Evolutionary conservation across 1,284 basidiomycete genomes (phyloP).

Genomic region (Inonotus hispidus): DNA sequence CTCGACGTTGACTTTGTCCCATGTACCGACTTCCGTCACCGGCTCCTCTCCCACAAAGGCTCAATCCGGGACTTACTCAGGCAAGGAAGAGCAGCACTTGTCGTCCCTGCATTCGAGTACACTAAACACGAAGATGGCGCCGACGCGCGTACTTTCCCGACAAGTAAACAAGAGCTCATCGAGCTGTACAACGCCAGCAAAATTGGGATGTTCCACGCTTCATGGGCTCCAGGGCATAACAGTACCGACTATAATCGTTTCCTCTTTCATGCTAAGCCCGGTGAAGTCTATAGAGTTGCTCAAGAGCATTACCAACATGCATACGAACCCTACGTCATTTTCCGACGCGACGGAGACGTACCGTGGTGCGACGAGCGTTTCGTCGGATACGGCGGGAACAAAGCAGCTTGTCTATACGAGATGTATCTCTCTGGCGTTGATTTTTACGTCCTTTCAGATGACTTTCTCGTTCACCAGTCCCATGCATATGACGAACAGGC

Average conservation of each 20-base stretch:
- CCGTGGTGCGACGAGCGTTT: constrained; percentile 83
- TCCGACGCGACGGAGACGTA: constrained; percentile 52
- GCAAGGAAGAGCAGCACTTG: constrained; percentile 58
- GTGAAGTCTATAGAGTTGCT: constrained; percentile 68
- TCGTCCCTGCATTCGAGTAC: constrained; percentile 79
- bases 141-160: constrained; percentile 55
- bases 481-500: constrained; percentile 75
- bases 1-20: constrained; percentile 82
- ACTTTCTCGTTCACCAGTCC: constrained; percentile 82
- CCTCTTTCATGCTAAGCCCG: constrained; percentile 49
- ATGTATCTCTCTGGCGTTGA: constrained; percentile 64
- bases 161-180: constrained; percentile 59
- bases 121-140: constrained; percentile 54
- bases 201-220: constrained; percentile 70
- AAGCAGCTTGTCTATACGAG: constrained; percentile 62
- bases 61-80: constrained; percentile 36
- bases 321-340: constrained; percentile 82
- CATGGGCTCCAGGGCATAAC: constrained; percentile 75
- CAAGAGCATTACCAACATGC: constrained; percentile 58
- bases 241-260: constrained; percentile 71
- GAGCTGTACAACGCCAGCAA: constrained; percentile 46
- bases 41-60: constrained; percentile 34
- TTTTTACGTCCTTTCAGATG: constrained; percentile 77
- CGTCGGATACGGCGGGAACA: constrained; percentile 76
- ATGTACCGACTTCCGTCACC: constrained; percentile 70